Evolutionary conservation across 192 early-diverging fungal genomes (phyloP).

Genomic region (Umbelopsis sp.): DNA sequence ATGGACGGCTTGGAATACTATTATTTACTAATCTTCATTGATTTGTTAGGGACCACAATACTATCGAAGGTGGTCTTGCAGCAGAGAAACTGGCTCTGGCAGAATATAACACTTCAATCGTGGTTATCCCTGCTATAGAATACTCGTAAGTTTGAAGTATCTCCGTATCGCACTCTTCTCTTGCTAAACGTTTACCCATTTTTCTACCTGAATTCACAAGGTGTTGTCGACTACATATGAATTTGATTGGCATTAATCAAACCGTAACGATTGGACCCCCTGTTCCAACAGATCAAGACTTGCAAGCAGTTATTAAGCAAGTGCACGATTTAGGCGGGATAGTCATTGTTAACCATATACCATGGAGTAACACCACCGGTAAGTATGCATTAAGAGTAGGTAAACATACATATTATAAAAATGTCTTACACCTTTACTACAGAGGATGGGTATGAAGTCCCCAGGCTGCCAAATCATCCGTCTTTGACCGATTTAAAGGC

Average conservation of each 20-base stretch:
- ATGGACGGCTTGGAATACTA: background rate
- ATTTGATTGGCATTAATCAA: conserved; percentile 64
- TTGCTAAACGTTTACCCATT: background rate
- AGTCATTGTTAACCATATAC: conserved; percentile 78
- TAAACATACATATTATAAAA: background rate
- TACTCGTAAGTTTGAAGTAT: conserved; percentile 43
- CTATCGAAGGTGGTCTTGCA: conserved; percentile 58
- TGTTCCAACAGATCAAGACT: conserved; percentile 62
- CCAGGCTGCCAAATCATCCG: conserved; percentile 64
- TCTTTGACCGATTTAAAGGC: conserved; percentile 54
- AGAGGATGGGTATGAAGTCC: conserved; percentile 53
- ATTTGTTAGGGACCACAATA: conserved; percentile 64
- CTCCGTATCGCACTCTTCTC: background rate
- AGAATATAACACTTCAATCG: conserved; percentile 53
- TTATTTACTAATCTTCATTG: background rate
- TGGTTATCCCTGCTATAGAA: conserved; percentile 71
- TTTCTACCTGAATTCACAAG: conserved; percentile 26
- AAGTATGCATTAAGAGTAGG: background rate
- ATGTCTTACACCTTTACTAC: background rate
- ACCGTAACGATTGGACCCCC: conserved; percentile 49
- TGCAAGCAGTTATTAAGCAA: conserved; percentile 56
- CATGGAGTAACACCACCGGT: conserved; percentile 72
- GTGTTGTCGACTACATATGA: conserved; percentile 73
- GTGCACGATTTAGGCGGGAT: conserved; percentile 69
- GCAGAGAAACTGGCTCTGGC: conserved; percentile 56